These are phyloP conservation scores for Trypanosoma conorhini DNA, from an alignment of 208 protist species.

Conservation along the genomic window DNA sequence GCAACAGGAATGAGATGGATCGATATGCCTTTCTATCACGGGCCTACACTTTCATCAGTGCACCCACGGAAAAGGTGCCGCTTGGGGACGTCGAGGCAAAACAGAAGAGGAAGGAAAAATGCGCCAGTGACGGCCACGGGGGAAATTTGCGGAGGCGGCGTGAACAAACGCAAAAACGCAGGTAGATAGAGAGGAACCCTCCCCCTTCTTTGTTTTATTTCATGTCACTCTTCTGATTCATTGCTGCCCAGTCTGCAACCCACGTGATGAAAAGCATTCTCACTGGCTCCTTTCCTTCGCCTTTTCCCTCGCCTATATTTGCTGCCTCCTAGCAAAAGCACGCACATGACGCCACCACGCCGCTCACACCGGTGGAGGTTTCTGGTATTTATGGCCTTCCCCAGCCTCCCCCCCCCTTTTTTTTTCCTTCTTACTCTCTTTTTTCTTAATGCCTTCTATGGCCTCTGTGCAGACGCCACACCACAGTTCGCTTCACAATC, in stretches of 20 bases:
- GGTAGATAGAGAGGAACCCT: background rate
- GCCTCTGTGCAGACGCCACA: background rate
- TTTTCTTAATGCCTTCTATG: conserved; percentile 4
- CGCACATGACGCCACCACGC: background rate
- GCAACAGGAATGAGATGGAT: no score
- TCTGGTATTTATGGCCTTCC: background rate
- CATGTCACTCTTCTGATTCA: background rate
- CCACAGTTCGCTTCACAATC: background rate
- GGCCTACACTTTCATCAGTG: background rate
- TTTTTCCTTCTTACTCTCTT: background rate
- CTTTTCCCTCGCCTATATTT: background rate
- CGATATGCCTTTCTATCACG: background rate
- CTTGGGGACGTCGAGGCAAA: background rate
- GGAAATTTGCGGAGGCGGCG: background rate
- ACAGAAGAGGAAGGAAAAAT: background rate
- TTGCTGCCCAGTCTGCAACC: background rate
- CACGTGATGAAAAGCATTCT: conserved; percentile 3
- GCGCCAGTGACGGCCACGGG: background rate
- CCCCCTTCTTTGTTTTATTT: background rate
- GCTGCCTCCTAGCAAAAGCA: background rate
- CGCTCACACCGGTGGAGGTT: background rate
- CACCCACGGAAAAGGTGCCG: background rate
- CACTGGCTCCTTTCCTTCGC: background rate
- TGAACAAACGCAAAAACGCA: background rate
- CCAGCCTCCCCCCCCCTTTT: background rate